phyloP scores from a whole-genome alignment of 2,329 filamentous ascomycete species.

The Hypoxylon sp. region DNA sequence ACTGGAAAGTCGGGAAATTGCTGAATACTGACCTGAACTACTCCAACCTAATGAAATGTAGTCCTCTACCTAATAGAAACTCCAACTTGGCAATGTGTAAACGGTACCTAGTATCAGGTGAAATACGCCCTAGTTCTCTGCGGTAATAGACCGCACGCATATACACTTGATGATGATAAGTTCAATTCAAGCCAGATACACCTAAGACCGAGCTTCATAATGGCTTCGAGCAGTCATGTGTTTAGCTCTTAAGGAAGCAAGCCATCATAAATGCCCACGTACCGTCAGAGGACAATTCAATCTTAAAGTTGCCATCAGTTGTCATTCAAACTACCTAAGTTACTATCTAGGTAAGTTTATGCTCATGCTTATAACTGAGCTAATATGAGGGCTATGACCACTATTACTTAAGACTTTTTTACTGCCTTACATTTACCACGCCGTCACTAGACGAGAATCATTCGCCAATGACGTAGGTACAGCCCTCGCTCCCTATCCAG shows the following conservation, averaged over 20 bases:
- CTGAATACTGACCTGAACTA: neutral
- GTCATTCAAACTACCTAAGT: neutral
- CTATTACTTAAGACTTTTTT: neutral
- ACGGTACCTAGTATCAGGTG: neutral
- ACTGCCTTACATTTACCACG: neutral
- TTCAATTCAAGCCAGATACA: neutral
- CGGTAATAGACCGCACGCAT: neutral
- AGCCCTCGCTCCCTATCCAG: conserved; percentile 75
- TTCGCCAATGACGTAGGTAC: conserved; percentile 76
- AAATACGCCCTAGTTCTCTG: neutral
- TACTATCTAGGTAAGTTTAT: conserved; percentile 1
- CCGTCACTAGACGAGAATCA: conserved; percentile 46
- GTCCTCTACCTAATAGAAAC: neutral
- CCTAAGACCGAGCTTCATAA: neutral
- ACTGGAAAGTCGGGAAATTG: neutral
- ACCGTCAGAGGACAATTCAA: no score
- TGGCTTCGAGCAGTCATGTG: neutral
- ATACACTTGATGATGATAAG: neutral
- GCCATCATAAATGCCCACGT: neutral
- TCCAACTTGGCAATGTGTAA: neutral
- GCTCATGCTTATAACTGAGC: neutral
- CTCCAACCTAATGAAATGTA: neutral
- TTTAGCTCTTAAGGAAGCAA: neutral
- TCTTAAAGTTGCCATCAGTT: neutral
- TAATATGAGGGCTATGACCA: neutral